A percentile compares a stretch with the other conserved stretches of the same genome.
Evolutionary conservation across 1,284 basidiomycete genomes (phyloP).

Genomic region (Veloboletus limbatus): DNA sequence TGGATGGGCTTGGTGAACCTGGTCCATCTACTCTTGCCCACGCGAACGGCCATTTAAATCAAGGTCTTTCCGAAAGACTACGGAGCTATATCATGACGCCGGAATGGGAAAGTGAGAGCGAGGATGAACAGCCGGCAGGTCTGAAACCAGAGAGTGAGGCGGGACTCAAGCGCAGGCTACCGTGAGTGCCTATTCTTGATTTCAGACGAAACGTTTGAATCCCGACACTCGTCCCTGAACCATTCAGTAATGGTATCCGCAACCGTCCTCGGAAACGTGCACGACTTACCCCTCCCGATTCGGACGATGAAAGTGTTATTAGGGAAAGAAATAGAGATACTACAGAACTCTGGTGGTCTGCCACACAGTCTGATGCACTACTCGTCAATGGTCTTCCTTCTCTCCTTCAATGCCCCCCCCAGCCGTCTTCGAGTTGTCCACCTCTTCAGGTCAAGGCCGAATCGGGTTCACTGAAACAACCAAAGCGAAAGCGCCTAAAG

Average conservation of each 20-base stretch:
- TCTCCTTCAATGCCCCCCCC: slow-evolving; percentile 46
- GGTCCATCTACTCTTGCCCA: slow-evolving; percentile 33
- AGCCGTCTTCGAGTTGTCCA: slow-evolving; percentile 16
- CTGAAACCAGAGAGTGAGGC: slow-evolving; percentile 39
- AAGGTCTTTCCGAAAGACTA: slow-evolving; percentile 19
- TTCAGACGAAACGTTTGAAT: slow-evolving; percentile 6
- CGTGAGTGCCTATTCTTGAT: slow-evolving; percentile 40
- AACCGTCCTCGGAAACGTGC: slow-evolving; percentile 45
- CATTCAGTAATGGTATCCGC: slow-evolving; percentile 39
- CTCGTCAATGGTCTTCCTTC: slow-evolving; percentile 64
- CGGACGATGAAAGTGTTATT: slow-evolving; percentile 28
- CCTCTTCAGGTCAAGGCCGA: slow-evolving; percentile 11
- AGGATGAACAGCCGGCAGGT: slow-evolving; percentile 29
- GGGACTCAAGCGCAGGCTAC: slow-evolving; percentile 59
- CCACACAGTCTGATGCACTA: slow-evolving; percentile 57
- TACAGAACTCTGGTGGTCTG: slow-evolving; percentile 72
- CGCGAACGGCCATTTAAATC: slow-evolving; percentile 26
- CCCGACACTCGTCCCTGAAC: slow-evolving; percentile 2
- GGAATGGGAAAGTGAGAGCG: slow-evolving; percentile 42
- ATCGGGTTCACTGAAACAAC: slow-evolving; percentile 14
- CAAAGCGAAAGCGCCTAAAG: slow-evolving; percentile 36
- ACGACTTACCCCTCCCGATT: slow-evolving; percentile 34
- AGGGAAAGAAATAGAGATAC: slow-evolving; percentile 37
- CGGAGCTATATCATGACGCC: slow-evolving; percentile 35
- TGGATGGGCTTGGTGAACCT: slow-evolving; percentile 34